Conservation (phyloP, 2,329 filamentous ascomycete species). For the Parafenestella ontariensis region DNA sequence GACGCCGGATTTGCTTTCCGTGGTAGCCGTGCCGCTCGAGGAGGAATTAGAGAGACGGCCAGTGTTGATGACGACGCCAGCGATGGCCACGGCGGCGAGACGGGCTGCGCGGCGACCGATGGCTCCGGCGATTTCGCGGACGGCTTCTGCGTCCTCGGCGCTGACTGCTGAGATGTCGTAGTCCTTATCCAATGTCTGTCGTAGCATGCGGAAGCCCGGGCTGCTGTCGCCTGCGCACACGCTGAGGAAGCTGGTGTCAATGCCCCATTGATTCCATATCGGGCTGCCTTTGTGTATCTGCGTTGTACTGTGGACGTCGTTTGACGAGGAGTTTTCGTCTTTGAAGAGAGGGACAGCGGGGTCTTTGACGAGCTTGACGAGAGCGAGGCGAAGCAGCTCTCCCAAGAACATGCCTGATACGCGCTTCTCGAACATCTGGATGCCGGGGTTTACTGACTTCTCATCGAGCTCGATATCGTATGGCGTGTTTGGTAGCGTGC, state of each 20-base stretch:
- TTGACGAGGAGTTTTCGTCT: conserved; percentile 74
- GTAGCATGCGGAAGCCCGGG: conserved; percentile 72
- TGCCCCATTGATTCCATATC: conserved; percentile 81
- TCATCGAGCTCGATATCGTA: conserved; percentile 83
- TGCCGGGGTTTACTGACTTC: conserved; percentile 85
- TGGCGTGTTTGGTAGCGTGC: conserved; percentile 81
- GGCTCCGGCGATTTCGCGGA: conserved; percentile 82
- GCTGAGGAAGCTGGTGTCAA: conserved; percentile 90
- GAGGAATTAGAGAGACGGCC: conserved; percentile 65
- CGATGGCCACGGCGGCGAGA: conserved; percentile 86
- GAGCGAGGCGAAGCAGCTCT: conserved; percentile 82
- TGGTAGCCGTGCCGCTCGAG: conserved; percentile 44
- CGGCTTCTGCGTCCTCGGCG: conserved; percentile 83
- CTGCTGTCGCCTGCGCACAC: conserved; percentile 83
- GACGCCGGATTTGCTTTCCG: conserved; percentile 45
- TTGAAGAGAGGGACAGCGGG: conserved; percentile 74
- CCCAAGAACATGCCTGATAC: conserved; percentile 98
- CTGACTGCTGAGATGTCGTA: conserved; percentile 79
- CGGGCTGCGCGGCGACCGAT: conserved; percentile 89
- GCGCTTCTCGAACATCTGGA: conserved; percentile 99
- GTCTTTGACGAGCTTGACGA: conserved; percentile 75
- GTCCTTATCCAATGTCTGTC: conserved; percentile 78
- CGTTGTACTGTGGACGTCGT: conserved; percentile 73
- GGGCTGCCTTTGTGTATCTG: conserved; percentile 61
- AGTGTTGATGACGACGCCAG: conserved; percentile 80